Percentiles rank a stretch among this genome's conserved stretches.
These are phyloP conservation scores for Tilletia caries DNA, from an alignment of 1,284 basidiomycete genomes.

Conservation along the genomic window DNA sequence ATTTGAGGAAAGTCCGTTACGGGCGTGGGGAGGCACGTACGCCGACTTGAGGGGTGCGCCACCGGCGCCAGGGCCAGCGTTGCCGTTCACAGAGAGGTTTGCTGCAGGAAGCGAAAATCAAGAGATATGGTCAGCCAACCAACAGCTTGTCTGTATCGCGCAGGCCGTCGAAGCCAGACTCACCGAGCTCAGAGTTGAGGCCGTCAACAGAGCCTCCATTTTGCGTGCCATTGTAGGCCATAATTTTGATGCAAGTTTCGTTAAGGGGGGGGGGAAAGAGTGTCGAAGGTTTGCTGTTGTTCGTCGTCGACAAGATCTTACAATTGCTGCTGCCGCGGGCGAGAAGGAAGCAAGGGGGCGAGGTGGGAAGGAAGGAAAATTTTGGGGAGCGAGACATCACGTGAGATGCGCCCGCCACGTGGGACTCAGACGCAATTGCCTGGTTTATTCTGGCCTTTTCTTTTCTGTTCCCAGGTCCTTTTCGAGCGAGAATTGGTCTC, in stretches of 20 bases:
- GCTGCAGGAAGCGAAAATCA: background rate
- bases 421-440: no score
- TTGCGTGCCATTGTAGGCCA: constrained; percentile 14
- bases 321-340: no score
- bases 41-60: constrained; percentile 65
- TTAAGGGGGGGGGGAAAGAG: no score
- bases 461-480: no score
- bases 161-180: background rate
- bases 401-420: no score
- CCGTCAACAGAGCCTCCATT: constrained; percentile 13
- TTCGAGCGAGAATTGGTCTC: no score
- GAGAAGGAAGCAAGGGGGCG: no score
- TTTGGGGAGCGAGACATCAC: no score
- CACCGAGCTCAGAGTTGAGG: constrained; percentile 12
- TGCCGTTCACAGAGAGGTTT: constrained; percentile 3
- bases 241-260: constrained; percentile 2
- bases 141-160: background rate
- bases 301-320: no score
- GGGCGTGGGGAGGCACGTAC: constrained; percentile 89
- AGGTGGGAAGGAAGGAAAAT: no score
- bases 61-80: constrained; percentile 28
- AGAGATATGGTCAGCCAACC: background rate
- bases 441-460: no score
- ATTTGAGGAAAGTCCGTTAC: constrained; percentile 58
- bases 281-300: no score